phyloP scores from a whole-genome alignment of 805 yeast species.

The Wickerhamomyces rabaulensis region DNA sequence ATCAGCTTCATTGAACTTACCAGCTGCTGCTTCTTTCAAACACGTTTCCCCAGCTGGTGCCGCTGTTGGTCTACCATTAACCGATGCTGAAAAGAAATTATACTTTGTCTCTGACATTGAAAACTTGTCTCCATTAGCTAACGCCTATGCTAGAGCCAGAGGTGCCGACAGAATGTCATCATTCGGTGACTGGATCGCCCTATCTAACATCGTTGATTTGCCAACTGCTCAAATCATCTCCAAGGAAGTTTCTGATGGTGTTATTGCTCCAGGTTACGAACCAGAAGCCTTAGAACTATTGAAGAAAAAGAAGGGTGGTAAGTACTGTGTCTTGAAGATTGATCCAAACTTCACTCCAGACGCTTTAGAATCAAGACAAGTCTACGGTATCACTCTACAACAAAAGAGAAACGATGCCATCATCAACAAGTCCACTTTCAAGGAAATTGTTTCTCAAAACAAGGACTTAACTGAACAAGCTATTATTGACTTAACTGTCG shows the following conservation, averaged over 20 bases:
- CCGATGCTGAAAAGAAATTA: slow-evolving; percentile 88
- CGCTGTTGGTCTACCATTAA: slow-evolving; percentile 92
- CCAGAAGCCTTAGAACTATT: slow-evolving; percentile 88
- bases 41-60: slow-evolving; percentile 99
- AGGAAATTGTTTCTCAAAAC: slow-evolving; percentile 85
- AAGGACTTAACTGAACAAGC: slow-evolving; percentile 90
- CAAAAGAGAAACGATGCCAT: slow-evolving; percentile 98
- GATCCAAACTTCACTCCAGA: slow-evolving; percentile 92
- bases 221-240: slow-evolving; percentile 97
- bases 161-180: slow-evolving; percentile 99
- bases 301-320: slow-evolving; percentile 92
- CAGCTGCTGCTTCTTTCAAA: slow-evolving; percentile 98
- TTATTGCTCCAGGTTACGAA: slow-evolving; percentile 94
- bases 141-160: slow-evolving; percentile 98
- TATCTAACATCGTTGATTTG: slow-evolving; percentile 91
- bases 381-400: slow-evolving; percentile 90
- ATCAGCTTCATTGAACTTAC: slow-evolving; percentile 87
- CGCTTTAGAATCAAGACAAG: slow-evolving; percentile 82
- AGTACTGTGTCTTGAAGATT: slow-evolving; percentile 92
- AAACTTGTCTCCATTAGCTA: slow-evolving; percentile 93
- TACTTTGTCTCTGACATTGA: slow-evolving; percentile 94
- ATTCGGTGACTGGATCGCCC: slow-evolving; percentile 97
- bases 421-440: slow-evolving; percentile 83
- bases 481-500: slow-evolving; percentile 87
- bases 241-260: slow-evolving; percentile 97